A percentile compares a stretch with the other conserved stretches of the same genome.
Conservation (phyloP, 2,329 filamentous ascomycete species). For the Ophiostoma quercus region DNA sequence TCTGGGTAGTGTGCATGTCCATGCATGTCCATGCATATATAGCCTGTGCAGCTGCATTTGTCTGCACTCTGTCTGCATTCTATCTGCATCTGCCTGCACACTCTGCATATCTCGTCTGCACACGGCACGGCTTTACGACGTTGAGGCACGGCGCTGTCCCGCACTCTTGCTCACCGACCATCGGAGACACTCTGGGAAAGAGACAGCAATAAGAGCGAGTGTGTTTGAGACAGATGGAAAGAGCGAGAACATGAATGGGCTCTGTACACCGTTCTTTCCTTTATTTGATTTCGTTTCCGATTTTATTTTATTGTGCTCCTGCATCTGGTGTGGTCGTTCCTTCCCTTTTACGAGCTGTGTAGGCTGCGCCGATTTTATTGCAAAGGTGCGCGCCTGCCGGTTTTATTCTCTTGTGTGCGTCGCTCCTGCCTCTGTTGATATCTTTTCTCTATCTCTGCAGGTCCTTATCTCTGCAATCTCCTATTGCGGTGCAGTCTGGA, state of each 20-base stretch:
- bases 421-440: neutral
- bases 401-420: neutral
- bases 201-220: neutral
- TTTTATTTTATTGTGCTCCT: neutral
- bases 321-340: neutral
- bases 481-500: too few relatives aligned
- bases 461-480: neutral
- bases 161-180: slow-evolving; percentile 4
- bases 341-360: neutral
- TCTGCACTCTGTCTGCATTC: neutral
- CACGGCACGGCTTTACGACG: slow-evolving; percentile 5
- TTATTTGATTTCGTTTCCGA: neutral
- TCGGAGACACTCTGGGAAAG: neutral
- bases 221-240: neutral
- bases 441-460: neutral
- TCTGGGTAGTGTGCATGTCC: neutral
- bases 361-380: neutral
- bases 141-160: neutral
- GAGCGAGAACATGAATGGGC: neutral
- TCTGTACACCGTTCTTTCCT: slow-evolving; percentile 1
- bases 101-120: neutral
- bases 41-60: neutral
- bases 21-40: slow-evolving; percentile 10
- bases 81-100: neutral
- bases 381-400: neutral